These are phyloP conservation scores for Leishmania major DNA, from an alignment of 208 protist species.

Conservation along the genomic window DNA sequence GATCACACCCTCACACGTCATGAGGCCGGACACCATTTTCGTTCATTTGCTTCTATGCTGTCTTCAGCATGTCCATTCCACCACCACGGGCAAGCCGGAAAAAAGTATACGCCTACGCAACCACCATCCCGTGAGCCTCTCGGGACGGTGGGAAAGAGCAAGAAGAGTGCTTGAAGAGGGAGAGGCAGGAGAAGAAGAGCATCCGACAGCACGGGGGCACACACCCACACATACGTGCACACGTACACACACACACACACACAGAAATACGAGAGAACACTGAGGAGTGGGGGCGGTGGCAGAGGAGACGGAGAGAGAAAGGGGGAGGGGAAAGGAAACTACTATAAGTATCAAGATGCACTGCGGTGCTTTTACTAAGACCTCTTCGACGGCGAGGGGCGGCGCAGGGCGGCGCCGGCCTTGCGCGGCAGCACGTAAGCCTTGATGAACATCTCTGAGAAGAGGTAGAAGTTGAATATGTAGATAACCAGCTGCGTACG, in stretches of 20 bases:
- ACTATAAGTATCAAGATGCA: background rate
- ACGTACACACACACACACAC: background rate
- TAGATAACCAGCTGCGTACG: constrained; percentile 86
- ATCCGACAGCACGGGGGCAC: background rate
- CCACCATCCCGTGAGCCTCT: too few relatives aligned
- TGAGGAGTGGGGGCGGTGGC: background rate
- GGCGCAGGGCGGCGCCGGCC: constrained; percentile 2
- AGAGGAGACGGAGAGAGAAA: background rate
- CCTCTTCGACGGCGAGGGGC: constrained; percentile 25
- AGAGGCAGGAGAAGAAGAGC: background rate
- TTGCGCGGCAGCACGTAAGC: constrained; percentile 67
- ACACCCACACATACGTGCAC: constrained; percentile 2
- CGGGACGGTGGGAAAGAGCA: background rate
- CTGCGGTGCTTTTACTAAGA: constrained; percentile 2
- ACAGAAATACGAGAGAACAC: background rate
- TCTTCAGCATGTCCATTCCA: background rate
- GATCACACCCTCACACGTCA: background rate
- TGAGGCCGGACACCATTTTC: background rate
- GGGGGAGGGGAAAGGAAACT: background rate
- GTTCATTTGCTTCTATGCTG: background rate
- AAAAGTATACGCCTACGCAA: too few relatives aligned
- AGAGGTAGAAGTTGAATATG: constrained; percentile 93
- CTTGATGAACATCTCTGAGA: constrained; percentile 91
- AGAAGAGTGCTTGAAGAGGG: background rate
- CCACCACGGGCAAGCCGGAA: too few relatives aligned